Evolutionary conservation across 371 early-diverging fungal species (phyloP).

Genomic region (Sanchytrium tribonematis): DNA sequence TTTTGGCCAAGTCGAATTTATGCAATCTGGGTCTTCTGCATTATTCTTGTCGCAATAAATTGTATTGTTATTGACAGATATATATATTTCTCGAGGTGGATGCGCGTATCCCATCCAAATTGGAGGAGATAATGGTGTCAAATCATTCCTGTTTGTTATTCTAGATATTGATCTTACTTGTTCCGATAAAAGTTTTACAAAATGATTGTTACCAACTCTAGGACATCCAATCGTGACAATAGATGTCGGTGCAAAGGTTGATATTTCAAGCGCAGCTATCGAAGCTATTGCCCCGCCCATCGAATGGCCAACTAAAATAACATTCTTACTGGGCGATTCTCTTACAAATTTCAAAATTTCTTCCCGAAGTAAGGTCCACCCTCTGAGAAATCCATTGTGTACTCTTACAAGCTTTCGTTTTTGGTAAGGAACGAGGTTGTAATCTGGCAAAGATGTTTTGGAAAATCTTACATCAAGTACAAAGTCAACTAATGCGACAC

Average conservation of each 20-base stretch:
- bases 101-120: background rate
- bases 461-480: too few relatives aligned
- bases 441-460: too few relatives aligned
- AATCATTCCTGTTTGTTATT: background rate
- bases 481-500: too few relatives aligned
- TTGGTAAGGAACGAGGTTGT: too few relatives aligned
- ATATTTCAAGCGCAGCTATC: background rate
- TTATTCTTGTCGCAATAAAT: background rate
- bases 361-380: background rate
- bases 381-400: background rate
- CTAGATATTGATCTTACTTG: background rate
- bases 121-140: background rate
- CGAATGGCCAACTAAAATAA: background rate
- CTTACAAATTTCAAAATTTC: background rate
- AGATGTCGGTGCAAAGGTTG: background rate
- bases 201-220: background rate
- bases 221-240: background rate
- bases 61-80: too few relatives aligned
- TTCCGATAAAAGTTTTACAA: background rate
- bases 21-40: background rate
- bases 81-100: background rate
- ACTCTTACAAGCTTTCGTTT: too few relatives aligned
- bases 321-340: background rate
- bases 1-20: background rate
- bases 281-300: background rate